These are phyloP conservation scores for Gastrodia elata DNA, from an alignment of 106 monocot species.

Conservation along the genomic window DNA sequence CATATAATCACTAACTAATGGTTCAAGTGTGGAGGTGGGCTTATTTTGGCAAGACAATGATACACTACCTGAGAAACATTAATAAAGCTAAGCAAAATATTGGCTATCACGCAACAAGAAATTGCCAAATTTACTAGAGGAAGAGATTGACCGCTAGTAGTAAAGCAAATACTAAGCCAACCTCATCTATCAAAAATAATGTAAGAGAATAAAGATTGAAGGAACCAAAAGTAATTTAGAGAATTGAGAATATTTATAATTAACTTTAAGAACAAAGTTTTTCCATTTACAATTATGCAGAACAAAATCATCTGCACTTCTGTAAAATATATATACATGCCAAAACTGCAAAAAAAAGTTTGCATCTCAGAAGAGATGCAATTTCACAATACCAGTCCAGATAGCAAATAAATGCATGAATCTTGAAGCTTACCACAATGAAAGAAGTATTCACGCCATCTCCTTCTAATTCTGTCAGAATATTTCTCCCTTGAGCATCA, in stretches of 20 bases:
- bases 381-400: neutral
- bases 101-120: neutral
- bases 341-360: neutral
- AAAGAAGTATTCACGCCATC: slow-evolving; percentile 89
- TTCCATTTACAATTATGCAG: neutral
- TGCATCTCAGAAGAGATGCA: neutral
- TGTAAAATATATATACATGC: neutral
- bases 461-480: slow-evolving; percentile 56
- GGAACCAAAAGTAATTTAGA: neutral
- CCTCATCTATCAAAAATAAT: neutral
- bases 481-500: slow-evolving; percentile 69
- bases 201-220: neutral
- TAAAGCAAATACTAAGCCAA: neutral
- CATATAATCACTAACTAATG: no score
- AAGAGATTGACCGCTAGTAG: neutral
- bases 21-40: no score
- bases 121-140: neutral
- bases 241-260: neutral
- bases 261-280: neutral
- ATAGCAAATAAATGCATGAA: neutral
- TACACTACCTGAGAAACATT: neutral
- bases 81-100: neutral
- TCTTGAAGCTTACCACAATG: slow-evolving; percentile 47
- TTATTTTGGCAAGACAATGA: neutral
- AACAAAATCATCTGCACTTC: neutral